phyloP scores from a whole-genome alignment of 2,329 filamentous ascomycete species.

The Trichoderma sp. region DNA sequence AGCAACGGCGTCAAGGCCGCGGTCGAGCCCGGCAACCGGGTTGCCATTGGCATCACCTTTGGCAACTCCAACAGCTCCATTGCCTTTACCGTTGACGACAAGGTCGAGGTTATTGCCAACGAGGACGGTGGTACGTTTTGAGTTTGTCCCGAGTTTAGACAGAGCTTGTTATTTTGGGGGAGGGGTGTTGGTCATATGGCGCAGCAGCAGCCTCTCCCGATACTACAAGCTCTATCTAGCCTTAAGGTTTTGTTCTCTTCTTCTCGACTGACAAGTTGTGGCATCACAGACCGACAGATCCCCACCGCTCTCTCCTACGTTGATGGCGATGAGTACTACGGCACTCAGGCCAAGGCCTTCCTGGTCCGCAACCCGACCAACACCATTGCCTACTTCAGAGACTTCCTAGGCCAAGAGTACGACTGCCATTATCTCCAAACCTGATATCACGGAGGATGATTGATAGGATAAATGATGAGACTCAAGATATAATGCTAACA shows the following conservation, averaged over 20 bases:
- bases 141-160: not conserved
- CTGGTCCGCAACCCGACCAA: constrained; percentile 89
- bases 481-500: not conserved
- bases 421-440: constrained; percentile 27
- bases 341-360: constrained; percentile 90
- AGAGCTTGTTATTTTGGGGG: not conserved
- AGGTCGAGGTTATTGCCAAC: constrained; percentile 96
- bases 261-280: constrained; percentile 13
- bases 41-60: constrained; percentile 92
- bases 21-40: constrained; percentile 56
- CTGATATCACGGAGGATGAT: not conserved
- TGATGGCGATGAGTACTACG: constrained; percentile 94
- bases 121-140: constrained; percentile 82
- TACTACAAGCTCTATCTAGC: not conserved
- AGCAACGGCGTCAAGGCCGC: constrained; percentile 42
- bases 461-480: not conserved
- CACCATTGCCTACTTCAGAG: constrained; percentile 93
- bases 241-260: not conserved
- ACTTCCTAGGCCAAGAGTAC: constrained; percentile 92
- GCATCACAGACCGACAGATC: constrained; percentile 80
- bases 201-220: not conserved
- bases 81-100: constrained; percentile 88
- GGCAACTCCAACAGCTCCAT: constrained; percentile 99
- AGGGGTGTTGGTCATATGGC: not conserved
- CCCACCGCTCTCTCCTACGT: constrained; percentile 92